phyloP scores from a whole-genome alignment of 2,329 filamentous ascomycete genomes.

The Trichophyton equinum region DNA sequence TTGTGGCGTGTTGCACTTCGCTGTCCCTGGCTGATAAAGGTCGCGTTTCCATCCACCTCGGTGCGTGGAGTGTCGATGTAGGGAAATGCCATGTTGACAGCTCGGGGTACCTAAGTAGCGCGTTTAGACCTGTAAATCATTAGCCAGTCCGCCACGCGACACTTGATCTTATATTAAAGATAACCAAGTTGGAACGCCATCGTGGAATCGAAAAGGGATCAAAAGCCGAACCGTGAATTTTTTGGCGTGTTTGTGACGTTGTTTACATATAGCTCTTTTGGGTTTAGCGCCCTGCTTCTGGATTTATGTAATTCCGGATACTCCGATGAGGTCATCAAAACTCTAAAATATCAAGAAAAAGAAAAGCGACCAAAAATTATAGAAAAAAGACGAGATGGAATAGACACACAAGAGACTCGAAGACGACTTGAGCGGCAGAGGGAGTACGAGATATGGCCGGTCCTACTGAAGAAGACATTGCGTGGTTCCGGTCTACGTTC shows the following conservation, averaged over 20 bases:
- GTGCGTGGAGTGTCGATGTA: constrained; percentile 80
- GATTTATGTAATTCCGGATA: constrained; percentile 6
- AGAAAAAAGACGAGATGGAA: constrained; percentile 3
- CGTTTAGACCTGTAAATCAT: background rate
- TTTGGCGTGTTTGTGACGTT: constrained; percentile 13
- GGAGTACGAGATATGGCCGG: background rate
- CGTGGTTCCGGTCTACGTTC: constrained; percentile 55
- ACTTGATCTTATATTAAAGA: background rate
- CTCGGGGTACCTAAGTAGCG: background rate
- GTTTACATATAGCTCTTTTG: constrained; percentile 32
- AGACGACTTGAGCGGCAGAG: background rate
- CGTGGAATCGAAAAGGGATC: too few species aligned
- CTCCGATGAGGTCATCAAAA: constrained; percentile 24
- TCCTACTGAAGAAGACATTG: constrained; percentile 44
- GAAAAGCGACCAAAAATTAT: too few species aligned
- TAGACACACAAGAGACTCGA: background rate
- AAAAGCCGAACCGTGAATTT: background rate
- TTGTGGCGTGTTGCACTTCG: constrained; percentile 39
- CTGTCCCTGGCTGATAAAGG: constrained; percentile 56
- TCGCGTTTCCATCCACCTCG: constrained; percentile 64
- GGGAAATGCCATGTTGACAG: constrained; percentile 47
- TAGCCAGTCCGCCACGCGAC: background rate
- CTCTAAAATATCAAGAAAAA: constrained; percentile 5
- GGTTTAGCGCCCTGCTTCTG: constrained; percentile 19
- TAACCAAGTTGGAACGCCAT: background rate